Conservation (phyloP, 1,284 basidiomycete genomes). For the Thelephora terrestris region DNA sequence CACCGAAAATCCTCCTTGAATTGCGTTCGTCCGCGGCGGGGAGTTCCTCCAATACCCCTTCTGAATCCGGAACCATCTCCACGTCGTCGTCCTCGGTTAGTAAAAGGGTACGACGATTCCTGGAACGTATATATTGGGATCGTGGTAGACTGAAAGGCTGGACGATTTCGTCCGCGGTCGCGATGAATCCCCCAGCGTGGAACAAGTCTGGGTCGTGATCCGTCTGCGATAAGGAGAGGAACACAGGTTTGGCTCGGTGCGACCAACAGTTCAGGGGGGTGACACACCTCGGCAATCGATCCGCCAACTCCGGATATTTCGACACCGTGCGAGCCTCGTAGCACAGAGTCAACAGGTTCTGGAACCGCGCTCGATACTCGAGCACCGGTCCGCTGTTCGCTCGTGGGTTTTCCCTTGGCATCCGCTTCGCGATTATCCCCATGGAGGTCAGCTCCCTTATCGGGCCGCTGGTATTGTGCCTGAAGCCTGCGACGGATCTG, state of each 20-base stretch:
- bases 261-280: neutral
- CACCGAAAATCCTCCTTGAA: conserved; percentile 3
- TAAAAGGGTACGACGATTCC: conserved; percentile 7
- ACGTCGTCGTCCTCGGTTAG: conserved; percentile 12
- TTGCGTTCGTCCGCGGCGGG: neutral
- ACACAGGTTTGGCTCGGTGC: neutral
- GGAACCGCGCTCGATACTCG: too few species aligned
- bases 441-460: neutral
- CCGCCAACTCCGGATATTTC: conserved; percentile 7
- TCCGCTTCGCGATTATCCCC: too few species aligned
- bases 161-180: conserved; percentile 64
- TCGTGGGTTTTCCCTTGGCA: too few species aligned
- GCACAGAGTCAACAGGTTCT: too few species aligned
- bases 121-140: conserved; percentile 28
- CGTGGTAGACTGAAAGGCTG: conserved; percentile 60
- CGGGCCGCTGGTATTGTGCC: conserved; percentile 59
- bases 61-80: conserved; percentile 10
- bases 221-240: conserved; percentile 1
- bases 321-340: too few species aligned
- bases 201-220: conserved; percentile 13
- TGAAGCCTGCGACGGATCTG: conserved; percentile 77
- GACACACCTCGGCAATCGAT: conserved; percentile 17
- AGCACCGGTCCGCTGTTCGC: too few species aligned
- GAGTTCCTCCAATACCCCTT: neutral
- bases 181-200: conserved; percentile 52